Evolutionary conservation across 345 rosid species (phyloP), one percentile per base, ranked within the genome.

Genomic region (Ceriops zippeliana): DNA sequence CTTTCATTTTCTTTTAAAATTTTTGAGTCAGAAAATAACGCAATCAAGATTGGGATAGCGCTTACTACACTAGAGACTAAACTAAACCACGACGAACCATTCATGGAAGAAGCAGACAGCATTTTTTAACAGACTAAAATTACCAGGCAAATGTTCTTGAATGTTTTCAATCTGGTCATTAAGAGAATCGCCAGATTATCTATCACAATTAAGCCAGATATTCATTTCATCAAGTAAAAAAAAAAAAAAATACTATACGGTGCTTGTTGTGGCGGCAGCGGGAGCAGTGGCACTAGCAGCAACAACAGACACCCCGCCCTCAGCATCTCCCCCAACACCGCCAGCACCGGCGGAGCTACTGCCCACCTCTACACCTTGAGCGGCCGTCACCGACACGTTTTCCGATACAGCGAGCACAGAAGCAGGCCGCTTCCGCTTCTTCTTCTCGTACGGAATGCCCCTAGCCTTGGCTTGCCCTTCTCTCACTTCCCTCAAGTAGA

Each of bases 361-460:
- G 17, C 21, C 64, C 2, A 34, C 59, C 46, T n/a, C 72, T 11
- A 30, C 42, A 8, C 59, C 59, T 22, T 54, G 32, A 22, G 31
- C 53, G 35, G 26, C 58, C 16, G 27, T 15, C 66, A 32, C 56
- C 26, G 21, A 31, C 1, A 38, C 46, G 2, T 54, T 22, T 9
- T 66, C 34, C 16, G 19, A 34, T 0, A 16, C 60, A 19, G 30
- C 13, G 64, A 31, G 30, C 17, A 5, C 38, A 3, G 57, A 35
- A 9, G 58, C 30, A 15, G 71, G 31, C 62, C 76, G 37, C 68
- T 77, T 77, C 32, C 80, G 61, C 58, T 77, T 77, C 80, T 77
- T 77, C 73, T 77, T 77, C 70, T 77, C 73, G 52, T 72, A 72
- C 2, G 76, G 80, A n/a, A 77, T 72, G 32, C 80, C 80, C 10